A percentile compares a stretch with the other conserved stretches of the same genome.
Conservation (phyloP, 169 alveolate species). For the Babesia sp. region DNA sequence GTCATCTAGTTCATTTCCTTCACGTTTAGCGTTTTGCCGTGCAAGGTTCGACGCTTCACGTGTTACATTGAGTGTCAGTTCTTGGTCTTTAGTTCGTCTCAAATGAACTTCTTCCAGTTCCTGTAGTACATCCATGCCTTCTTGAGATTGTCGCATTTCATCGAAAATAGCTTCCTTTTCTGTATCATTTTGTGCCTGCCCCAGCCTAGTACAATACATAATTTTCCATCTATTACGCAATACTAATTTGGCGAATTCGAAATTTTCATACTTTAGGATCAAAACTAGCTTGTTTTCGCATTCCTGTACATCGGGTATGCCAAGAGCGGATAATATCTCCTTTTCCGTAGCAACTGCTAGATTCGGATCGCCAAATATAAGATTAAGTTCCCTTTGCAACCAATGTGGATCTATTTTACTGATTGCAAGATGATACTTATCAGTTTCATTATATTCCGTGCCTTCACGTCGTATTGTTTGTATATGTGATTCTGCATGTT, state of each 20-base stretch:
- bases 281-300: slow-evolving; percentile 90
- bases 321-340: slow-evolving; percentile 79
- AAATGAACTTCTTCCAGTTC: slow-evolving; percentile 77
- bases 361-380: slow-evolving; percentile 81
- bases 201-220: slow-evolving; percentile 89
- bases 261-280: slow-evolving; percentile 90
- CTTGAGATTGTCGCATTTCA: slow-evolving; percentile 79
- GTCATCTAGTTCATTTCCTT: slow-evolving; percentile 9
- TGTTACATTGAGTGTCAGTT: slow-evolving; percentile 74
- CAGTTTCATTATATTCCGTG: slow-evolving; percentile 66
- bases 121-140: slow-evolving; percentile 86
- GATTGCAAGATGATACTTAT: slow-evolving; percentile 76
- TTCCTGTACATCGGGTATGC: slow-evolving; percentile 87
- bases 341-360: slow-evolving; percentile 87
- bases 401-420: slow-evolving; percentile 92
- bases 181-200: slow-evolving; percentile 92
- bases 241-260: slow-evolving; percentile 86
- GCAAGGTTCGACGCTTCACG: slow-evolving; percentile 82
- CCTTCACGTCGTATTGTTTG: slow-evolving; percentile 58
- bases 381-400: slow-evolving; percentile 91
- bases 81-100: slow-evolving; percentile 78
- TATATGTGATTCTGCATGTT: slow-evolving; percentile 27
- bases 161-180: slow-evolving; percentile 83
- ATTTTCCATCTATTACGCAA: slow-evolving; percentile 87
- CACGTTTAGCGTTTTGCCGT: slow-evolving; percentile 9